Evolutionary conservation across 179 eudicot genomes (phyloP), one percentile per base, ranked within the genome.

Genomic region (Vitellaria paradoxa): DNA sequence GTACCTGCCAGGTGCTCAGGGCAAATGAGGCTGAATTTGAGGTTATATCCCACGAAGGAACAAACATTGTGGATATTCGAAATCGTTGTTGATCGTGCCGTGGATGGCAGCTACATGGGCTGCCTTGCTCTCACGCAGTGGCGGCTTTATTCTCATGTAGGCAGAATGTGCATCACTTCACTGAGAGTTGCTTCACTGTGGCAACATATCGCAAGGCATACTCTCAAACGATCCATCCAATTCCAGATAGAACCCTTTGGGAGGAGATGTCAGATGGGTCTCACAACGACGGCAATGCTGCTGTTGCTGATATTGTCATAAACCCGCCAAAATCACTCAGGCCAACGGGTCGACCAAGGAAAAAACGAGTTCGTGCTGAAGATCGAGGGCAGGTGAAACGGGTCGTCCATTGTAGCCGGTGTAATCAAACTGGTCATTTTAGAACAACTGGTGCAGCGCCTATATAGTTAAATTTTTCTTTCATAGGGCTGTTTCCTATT

Each of bases 11-110:
- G 73, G 97, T 92, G 65, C 88, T 92, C 59, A 89, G 92, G 4
- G 94, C 93, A 50, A 90, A 90, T 15, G 97, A 92, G 72, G 94
- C 89, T 0, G 94, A 92, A 82, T 92, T 90, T 68, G 94, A 92
- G 82, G 90, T 92, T 1, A 88, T 92, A 21, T 92, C 97, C 12
- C 85, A 87, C 13, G 90, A 87, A 65, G 86, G 86, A 47, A 80
- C 87, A 6, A 78, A 87, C 30, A 77, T 86, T 4, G 90, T 90
- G 3, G 94, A 90, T 63, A 87, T 88, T 45, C 77, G 89, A 53
- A 88, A 77, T 56, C 86, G 90, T 6, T 72, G 84, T 40, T 88
- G 91, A 47, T 69, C 73, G 5, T 90, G 94, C 80, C 85, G 86
- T 3, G 87, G 90, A 59, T 90, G 92, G 94, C 92, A 90, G 73